Evolutionary conservation across 2,329 filamentous ascomycete genomes (phyloP).

Genomic region (Emergomyces pasteurianus): DNA sequence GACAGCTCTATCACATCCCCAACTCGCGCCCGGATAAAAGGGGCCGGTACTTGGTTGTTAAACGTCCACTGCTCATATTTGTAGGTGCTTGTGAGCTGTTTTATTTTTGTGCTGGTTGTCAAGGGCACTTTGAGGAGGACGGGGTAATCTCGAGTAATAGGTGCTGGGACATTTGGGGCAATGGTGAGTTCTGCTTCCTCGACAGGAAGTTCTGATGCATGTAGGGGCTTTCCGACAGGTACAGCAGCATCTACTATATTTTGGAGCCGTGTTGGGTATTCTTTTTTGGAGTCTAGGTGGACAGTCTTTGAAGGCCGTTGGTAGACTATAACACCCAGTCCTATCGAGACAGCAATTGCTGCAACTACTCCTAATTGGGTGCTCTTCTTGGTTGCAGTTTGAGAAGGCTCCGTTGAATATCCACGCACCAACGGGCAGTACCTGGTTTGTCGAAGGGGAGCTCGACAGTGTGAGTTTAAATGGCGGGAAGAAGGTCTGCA

Average conservation of each 20-base stretch:
- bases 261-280: background rate
- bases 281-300: background rate
- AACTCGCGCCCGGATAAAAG: conserved; percentile 26
- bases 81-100: conserved; percentile 22
- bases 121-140: conserved; percentile 22
- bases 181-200: conserved; percentile 20
- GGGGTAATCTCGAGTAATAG: conserved; percentile 20
- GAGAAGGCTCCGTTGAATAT: background rate
- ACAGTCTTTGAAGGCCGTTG: background rate
- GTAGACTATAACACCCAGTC: background rate
- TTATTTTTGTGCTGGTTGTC: conserved; percentile 16
- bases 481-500: background rate
- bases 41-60: conserved; percentile 22
- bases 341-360: background rate
- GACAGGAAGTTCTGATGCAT: conserved; percentile 14
- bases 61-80: conserved; percentile 29
- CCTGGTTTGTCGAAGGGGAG: background rate
- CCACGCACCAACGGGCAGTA: background rate
- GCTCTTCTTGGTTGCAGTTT: background rate
- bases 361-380: background rate
- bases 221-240: conserved; percentile 1
- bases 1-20: conserved; percentile 23
- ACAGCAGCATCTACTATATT: background rate
- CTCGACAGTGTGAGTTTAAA: background rate
- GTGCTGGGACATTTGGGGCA: conserved; percentile 21